Base-by-base conservation (phyloP, 768 basidiomycete species). In the Cyathus striatus region DNA sequence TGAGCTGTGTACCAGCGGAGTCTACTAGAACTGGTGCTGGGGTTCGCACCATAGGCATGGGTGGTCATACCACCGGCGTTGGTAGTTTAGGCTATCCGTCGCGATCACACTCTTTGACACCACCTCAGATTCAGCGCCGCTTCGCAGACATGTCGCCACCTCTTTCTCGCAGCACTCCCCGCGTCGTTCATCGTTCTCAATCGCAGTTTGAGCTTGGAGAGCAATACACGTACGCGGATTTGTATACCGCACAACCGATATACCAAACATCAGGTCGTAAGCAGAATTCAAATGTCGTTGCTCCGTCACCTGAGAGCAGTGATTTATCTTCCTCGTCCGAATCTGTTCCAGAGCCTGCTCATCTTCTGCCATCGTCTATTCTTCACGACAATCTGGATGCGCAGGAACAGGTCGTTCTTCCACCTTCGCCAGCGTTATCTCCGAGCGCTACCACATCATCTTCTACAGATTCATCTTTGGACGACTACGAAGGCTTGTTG, bases 301-400 rank as follows among this genome's bases (percentile, higher is more conserved):
- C 62, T 17, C 68, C 70, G 16, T 61, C 69, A 20, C 66, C 61
- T 26, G 64, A 60, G 13, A 7, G n/a, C 21, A 24, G 2, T 18
- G 10, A 3, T 13, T 37, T 20, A 10, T 20, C 12, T 13, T 20
- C 5, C 4, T 12, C 16, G 35, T 2, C 41, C 9, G 21, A 32
- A 25, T 36, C 50, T 40, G 52, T 71, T 16, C 66, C 70, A 38
- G 66, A 68, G 0, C 69, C 65, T 4, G 68, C 72, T 2, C 73
- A 81, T 5, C 70, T 88, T 30, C 69, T 89, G n/a, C 86, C 86
- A 3, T 79, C 86, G 6, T 79, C 86, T 6, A 89, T 87, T 65
- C 59, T 89, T 49, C 82, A 86, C 54, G 83, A 87, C 49, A 80
- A 86, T 18, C 76, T 85, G 54, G 83, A 87, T 48, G 79, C 85